Percentiles rank a stretch among this genome's conserved stretches.
phyloP scores from a whole-genome alignment of 768 basidiomycete genomes.

The Mycena filopes region DNA sequence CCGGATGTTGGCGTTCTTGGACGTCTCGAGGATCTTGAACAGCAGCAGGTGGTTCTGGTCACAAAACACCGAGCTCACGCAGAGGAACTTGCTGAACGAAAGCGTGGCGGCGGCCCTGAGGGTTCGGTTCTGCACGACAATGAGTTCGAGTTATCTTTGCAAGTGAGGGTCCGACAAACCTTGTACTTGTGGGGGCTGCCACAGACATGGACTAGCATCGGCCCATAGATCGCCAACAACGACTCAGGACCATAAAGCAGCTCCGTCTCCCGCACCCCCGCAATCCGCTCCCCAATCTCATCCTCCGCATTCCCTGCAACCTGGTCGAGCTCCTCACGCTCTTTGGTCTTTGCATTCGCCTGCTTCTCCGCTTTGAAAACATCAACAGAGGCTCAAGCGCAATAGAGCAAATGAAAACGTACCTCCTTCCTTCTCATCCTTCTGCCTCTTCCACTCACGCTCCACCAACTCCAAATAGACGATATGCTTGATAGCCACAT shows the following conservation, averaged over 20 bases:
- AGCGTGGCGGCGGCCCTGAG: conserved; percentile 89
- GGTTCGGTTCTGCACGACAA: conserved; percentile 72
- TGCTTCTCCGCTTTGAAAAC: conserved; percentile 66
- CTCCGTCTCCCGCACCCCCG: conserved; percentile 85
- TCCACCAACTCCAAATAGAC: conserved; percentile 96
- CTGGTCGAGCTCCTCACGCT: conserved; percentile 92
- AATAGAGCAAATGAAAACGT: conserved; percentile 42
- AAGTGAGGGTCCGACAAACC: conserved; percentile 53
- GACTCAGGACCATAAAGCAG: conserved; percentile 86
- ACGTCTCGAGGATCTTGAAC: conserved; percentile 94
- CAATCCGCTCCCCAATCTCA: conserved; percentile 94
- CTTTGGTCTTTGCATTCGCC: conserved; percentile 62
- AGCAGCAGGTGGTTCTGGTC: conserved; percentile 88
- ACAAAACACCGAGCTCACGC: conserved; percentile 94
- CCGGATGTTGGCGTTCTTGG: conserved; percentile 88
- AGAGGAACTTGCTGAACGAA: conserved; percentile 95
- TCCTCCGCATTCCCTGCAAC: conserved; percentile 98
- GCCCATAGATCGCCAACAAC: conserved; percentile 86
- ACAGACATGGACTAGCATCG: conserved; percentile 90
- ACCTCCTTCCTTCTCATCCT: conserved; percentile 89
- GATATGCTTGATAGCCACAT: conserved; percentile 97
- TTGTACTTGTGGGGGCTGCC: conserved; percentile 92
- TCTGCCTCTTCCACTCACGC: conserved; percentile 95
- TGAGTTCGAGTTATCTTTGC: conserved; percentile 3
- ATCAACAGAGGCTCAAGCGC: neutral